phyloP scores from a whole-genome alignment of 2,329 filamentous ascomycete species.

The Plectosphaerella plurivora region DNA sequence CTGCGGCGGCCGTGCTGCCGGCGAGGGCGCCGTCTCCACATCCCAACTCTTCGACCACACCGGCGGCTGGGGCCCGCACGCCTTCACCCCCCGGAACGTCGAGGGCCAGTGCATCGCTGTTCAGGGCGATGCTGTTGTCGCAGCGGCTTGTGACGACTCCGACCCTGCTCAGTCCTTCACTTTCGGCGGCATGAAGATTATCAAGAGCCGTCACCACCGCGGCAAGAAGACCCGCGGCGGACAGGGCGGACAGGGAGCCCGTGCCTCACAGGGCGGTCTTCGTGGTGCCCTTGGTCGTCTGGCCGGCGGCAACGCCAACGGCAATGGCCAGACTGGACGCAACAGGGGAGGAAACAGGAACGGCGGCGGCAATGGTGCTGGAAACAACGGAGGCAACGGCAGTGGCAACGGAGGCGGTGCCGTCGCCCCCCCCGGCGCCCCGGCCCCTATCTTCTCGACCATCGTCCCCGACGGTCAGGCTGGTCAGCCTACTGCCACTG shows the following conservation, averaged over 20 bases:
- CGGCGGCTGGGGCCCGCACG: conserved; percentile 33
- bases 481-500: background rate
- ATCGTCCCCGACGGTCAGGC: background rate
- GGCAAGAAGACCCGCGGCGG: background rate
- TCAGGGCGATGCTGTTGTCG: conserved; percentile 35
- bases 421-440: background rate
- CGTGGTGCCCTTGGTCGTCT: background rate
- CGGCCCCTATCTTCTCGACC: background rate
- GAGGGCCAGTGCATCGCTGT: conserved; percentile 41
- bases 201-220: background rate
- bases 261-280: background rate
- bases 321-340: background rate
- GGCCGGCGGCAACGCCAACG: background rate
- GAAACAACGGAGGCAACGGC: conserved; percentile 1
- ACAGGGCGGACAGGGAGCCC: background rate
- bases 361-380: conserved; percentile 6
- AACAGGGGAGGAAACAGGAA: conserved; percentile 3
- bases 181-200: conserved; percentile 11
- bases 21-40: conserved; percentile 42
- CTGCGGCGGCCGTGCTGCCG: conserved; percentile 54
- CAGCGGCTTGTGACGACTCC: conserved; percentile 34
- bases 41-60: conserved; percentile 49
- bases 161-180: conserved; percentile 39
- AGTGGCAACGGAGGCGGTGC: background rate
- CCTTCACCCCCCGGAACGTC: conserved; percentile 41